Conservation (phyloP, 108 stramenopile species). For the Nitzschia sp. region DNA sequence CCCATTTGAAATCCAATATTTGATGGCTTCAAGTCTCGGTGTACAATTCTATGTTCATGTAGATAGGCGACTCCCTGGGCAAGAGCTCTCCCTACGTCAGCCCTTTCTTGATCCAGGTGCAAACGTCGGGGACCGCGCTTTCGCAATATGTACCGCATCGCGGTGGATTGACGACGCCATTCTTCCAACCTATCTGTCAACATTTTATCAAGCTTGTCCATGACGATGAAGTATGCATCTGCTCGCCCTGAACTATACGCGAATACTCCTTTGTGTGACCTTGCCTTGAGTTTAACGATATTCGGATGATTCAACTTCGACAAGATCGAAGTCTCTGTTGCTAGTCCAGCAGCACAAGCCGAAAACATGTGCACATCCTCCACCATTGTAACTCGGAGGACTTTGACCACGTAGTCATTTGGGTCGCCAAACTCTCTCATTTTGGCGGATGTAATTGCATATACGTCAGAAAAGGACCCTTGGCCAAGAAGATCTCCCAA, state of each 20-base stretch:
- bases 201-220: slow-evolving; percentile 44
- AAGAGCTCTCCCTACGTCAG: slow-evolving; percentile 1
- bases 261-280: neutral
- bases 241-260: slow-evolving; percentile 10
- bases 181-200: slow-evolving; percentile 27
- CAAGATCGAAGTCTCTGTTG: slow-evolving; percentile 11
- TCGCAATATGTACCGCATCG: neutral
- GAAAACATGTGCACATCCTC: slow-evolving; percentile 10
- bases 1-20: slow-evolving; percentile 38
- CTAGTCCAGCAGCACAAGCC: slow-evolving; percentile 14
- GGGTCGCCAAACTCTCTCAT: neutral
- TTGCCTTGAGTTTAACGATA: slow-evolving; percentile 6
- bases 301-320: slow-evolving; percentile 12
- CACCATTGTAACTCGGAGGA: slow-evolving; percentile 13
- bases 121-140: neutral
- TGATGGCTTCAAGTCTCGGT: slow-evolving; percentile 39
- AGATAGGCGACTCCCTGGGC: slow-evolving; percentile 24
- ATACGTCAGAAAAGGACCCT: slow-evolving; percentile 53
- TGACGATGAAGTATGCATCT: slow-evolving; percentile 48
- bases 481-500: slow-evolving; percentile 44
- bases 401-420: slow-evolving; percentile 15
- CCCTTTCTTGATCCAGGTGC: neutral
- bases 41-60: slow-evolving; percentile 29
- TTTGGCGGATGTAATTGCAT: slow-evolving; percentile 24
- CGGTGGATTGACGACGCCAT: slow-evolving; percentile 22